Evolutionary conservation across 75 land plant genomes (phyloP).

Genomic region (Selaginella tamariscina): DNA sequence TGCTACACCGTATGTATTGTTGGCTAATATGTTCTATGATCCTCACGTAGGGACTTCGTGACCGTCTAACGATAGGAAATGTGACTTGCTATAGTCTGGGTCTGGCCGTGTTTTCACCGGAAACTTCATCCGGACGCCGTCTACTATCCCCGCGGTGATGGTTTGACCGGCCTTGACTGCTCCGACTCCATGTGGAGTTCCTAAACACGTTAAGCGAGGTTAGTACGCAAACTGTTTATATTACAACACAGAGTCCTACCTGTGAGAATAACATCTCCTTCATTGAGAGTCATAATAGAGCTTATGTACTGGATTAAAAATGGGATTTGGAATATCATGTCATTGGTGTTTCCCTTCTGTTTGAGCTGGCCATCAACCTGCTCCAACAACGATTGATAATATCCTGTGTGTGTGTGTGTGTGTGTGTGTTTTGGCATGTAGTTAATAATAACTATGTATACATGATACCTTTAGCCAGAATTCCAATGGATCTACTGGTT

Average conservation of each 20-base stretch:
- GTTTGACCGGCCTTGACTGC: slow-evolving; percentile 82
- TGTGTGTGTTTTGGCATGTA: too few species aligned
- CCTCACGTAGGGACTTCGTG: not conserved
- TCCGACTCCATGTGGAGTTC: slow-evolving; percentile 93
- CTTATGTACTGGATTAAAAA: slow-evolving; percentile 78
- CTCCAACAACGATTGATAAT: too few species aligned
- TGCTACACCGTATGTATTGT: not conserved
- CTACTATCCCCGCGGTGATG: slow-evolving; percentile 71
- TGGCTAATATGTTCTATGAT: not conserved
- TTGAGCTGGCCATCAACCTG: slow-evolving; percentile 74
- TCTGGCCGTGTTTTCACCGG: slow-evolving; percentile 44
- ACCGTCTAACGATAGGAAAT: not conserved
- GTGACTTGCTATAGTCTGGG: not conserved
- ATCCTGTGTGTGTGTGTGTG: too few species aligned
- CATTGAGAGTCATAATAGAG: slow-evolving; percentile 70
- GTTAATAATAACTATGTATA: not conserved
- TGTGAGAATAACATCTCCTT: slow-evolving; percentile 84
- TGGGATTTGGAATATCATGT: slow-evolving; percentile 87
- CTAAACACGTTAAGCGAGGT: slow-evolving; percentile 28
- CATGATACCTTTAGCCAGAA: not conserved
- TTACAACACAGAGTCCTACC: slow-evolving; percentile 26
- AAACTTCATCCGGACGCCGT: slow-evolving; percentile 59
- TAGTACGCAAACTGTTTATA: not conserved
- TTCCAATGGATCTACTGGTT: not conserved
- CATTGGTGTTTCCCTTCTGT: slow-evolving; percentile 73